A percentile compares a stretch with the other conserved stretches of the same genome.
These are phyloP conservation scores for Paecilomyces sp. DNA, from an alignment of 2,329 filamentous ascomycete genomes.

Conservation along the genomic window DNA sequence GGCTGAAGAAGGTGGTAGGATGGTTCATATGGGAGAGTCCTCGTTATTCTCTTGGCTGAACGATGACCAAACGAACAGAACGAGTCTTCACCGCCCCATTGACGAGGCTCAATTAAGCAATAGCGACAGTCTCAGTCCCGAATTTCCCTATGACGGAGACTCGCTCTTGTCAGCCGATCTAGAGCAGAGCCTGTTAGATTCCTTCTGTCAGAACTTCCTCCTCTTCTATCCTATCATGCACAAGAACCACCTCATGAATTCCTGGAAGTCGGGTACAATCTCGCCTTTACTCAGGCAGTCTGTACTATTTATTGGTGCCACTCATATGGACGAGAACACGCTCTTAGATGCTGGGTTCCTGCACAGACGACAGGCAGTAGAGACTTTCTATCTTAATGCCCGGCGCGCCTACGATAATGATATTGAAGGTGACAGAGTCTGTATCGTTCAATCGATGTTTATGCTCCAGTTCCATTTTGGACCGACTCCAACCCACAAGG, in stretches of 20 bases:
- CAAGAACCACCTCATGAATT: background rate
- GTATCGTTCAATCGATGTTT: background rate
- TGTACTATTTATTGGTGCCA: background rate
- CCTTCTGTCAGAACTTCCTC: background rate
- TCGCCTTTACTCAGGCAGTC: background rate
- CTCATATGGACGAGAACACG: background rate
- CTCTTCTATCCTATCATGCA: background rate
- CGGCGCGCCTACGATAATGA: background rate
- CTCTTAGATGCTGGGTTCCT: background rate
- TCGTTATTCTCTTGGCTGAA: background rate
- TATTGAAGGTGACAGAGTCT: background rate
- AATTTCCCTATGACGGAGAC: too few species aligned
- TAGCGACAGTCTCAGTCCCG: background rate
- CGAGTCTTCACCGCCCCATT: too few species aligned
- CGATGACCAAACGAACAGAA: too few species aligned
- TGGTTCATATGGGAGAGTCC: background rate
- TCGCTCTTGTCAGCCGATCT: background rate
- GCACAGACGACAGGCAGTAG: background rate
- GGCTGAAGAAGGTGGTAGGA: background rate
- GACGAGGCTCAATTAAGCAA: background rate
- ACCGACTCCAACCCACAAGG: background rate
- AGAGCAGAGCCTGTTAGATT: background rate
- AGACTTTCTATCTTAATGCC: background rate
- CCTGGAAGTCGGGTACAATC: background rate
- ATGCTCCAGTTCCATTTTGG: background rate